Evolutionary conservation across 2,329 filamentous ascomycete species (phyloP), one percentile per base, ranked within the genome.

Genomic region (Fusarium tanahbumbuense): DNA sequence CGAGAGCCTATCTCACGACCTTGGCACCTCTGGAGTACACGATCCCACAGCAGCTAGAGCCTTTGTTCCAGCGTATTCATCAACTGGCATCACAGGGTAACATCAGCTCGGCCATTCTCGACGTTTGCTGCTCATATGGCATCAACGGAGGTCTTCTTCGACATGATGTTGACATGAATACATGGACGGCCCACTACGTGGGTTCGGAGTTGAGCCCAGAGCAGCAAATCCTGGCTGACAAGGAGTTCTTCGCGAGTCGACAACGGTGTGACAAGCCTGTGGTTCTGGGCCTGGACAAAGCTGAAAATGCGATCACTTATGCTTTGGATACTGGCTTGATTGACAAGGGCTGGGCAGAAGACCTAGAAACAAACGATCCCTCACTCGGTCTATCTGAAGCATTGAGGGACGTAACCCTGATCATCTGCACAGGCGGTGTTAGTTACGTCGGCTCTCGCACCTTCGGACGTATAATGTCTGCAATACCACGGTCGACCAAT

Each of bases 381-480:
- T 60, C 57, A 2, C 2, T 25, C 0, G 8, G 3, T 1, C 11
- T 48, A 1, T 3, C 0, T 3, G 6, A 15, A 1, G 22, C n/a
- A 5, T 3, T 60, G 0, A 15, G 10, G 8, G 32, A n/a, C 0
- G 42, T 60, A 1, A 34, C 23, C 3, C 9, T 60, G 1, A 9
- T 42, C 2, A 60, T 23, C 2, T 60, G 42, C 6, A 48, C 57
- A 1, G 57, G n/a, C 2, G 54, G 53, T 3, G 32, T 6, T 2
- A 8, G 57, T 3, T 60, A 42, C 15, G 3, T 60, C 0, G 28
- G 27, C 4, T 28, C 27, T 13, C 15, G 15, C 5, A 59, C 57
- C 3, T 60, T 49, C 6, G n/a, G 15, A 1, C 42, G 32, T 2
- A 48, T 60, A 7, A 23, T 58, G n/a, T 6, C 11, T 2, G 32